Conservation (phyloP, 306 rosid genomes). For the Quercus gilva region DNA sequence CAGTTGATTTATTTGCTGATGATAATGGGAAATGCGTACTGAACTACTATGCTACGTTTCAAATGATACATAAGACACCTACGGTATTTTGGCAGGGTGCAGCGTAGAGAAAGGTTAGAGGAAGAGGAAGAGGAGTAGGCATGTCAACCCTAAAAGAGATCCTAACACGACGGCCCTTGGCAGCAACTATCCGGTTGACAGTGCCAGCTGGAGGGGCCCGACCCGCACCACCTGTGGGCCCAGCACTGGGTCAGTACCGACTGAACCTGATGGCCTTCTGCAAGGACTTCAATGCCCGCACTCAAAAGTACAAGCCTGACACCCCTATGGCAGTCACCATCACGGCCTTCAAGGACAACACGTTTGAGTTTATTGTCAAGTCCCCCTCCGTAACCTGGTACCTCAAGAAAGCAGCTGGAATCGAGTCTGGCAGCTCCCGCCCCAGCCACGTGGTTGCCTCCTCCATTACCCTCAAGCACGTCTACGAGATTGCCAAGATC, state of each 20-base stretch:
- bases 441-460: constrained; percentile 72
- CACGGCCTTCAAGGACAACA: constrained; percentile 86
- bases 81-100: too few species aligned
- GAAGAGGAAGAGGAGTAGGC: not conserved
- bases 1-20: too few species aligned
- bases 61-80: too few species aligned
- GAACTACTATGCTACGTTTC: too few species aligned
- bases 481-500: constrained; percentile 77
- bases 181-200: constrained; percentile 69
- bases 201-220: constrained; percentile 76
- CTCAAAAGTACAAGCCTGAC: constrained; percentile 75
- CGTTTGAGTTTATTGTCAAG: constrained; percentile 75
- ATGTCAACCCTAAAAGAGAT: constrained; percentile 77
- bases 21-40: too few species aligned
- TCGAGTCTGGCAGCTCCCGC: constrained; percentile 71
- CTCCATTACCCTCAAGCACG: constrained; percentile 58
- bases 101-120: too few species aligned
- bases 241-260: constrained; percentile 80
- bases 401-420: constrained; percentile 74
- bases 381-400: constrained; percentile 80
- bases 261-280: constrained; percentile 90
- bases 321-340: constrained; percentile 84
- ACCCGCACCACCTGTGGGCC: constrained; percentile 77
- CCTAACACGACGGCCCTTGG: constrained; percentile 60
- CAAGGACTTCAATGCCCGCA: constrained; percentile 88